Evolutionary conservation across 202 grass and related monocot species (phyloP), one percentile per base, ranked within the genome.

Genomic region (Hordeum pubiflorum): DNA sequence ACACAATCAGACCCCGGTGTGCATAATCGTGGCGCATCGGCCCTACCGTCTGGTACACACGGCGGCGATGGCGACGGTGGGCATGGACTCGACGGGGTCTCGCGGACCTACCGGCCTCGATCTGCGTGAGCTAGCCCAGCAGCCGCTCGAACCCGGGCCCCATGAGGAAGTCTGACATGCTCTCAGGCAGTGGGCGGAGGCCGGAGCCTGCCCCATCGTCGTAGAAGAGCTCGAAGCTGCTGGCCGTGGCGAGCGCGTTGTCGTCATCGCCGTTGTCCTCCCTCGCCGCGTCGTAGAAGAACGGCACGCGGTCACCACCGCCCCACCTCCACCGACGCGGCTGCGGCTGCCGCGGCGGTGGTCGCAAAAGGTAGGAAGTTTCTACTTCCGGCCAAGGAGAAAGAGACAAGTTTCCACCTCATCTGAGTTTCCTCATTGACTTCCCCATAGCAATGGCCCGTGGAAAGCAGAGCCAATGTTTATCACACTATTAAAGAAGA

Each of bases 101-200:
- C 83, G 24, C 65, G 72, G 0, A 79, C 0, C 88, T 87, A 9
- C 86, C 85, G 6, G 89, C 80, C 72, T 97, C 91, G 72, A 97
- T 94, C 75, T 97, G 94, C 0, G 91, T 75, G 17, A 97, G 89
- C 78, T 97, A 90, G 36, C 92, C 86, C 0, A 97, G 88, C 3
- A 94, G 82, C 8, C 87, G 88, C 60, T 94, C 91, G 81, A 97
- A 91, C 3, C 89, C 94, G 3, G 91, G 91, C 1, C 89, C 89
- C 94, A 94, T 92, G 48, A 94, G 88, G 84, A 97, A 97, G 79
- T 97, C 91, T 0, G 91, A 97, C 85, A 97, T 97, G 94, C 67
- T 91, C 26, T 97, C 94, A 0, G 94, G 94, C 10, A 94, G 82
- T 1, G 94, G 94, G 29, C 89, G 91, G 7, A 97, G 91, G 4